Conservation (phyloP, 164 flowering plant species). For the Vitis riparia region DNA sequence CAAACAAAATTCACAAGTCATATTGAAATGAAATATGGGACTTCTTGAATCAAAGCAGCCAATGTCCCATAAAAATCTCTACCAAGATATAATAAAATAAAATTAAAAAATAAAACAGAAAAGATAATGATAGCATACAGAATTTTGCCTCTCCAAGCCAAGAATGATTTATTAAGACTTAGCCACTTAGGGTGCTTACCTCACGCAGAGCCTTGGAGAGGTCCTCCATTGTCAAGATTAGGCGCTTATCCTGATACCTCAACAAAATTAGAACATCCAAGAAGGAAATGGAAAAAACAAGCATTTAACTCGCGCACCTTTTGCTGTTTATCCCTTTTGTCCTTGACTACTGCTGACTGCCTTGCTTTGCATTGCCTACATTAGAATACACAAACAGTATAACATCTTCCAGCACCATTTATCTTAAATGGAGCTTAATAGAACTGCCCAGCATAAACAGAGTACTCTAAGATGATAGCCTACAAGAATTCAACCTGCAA, state of each 20-base stretch:
- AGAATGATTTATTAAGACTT: too few relatives aligned
- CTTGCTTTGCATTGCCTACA: constrained; percentile 91
- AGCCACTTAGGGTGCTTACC: constrained; percentile 38
- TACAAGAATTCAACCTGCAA: too few relatives aligned
- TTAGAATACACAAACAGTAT: constrained; percentile 9
- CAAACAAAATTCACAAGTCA: too few relatives aligned
- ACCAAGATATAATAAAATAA: too few relatives aligned
- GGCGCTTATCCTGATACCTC: constrained; percentile 79
- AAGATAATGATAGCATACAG: too few relatives aligned
- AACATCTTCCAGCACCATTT: neutral
- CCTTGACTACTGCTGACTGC: constrained; percentile 71
- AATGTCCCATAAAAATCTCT: too few relatives aligned
- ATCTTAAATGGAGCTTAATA: neutral
- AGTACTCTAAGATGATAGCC: neutral
- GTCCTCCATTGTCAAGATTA: constrained; percentile 92
- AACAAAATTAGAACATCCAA: constrained; percentile 11
- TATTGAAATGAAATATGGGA: too few relatives aligned
- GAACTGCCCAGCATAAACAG: neutral
- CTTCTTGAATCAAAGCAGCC: too few relatives aligned
- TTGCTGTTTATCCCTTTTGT: constrained; percentile 88
- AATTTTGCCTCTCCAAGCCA: too few relatives aligned
- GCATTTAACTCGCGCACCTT: constrained; percentile 43
- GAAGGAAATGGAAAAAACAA: constrained; percentile 3
- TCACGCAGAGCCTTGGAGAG: constrained; percentile 87
- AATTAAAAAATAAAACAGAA: too few relatives aligned